Base-by-base conservation (phyloP, 2,329 filamentous ascomycete species). In the Leptographium flavum region DNA sequence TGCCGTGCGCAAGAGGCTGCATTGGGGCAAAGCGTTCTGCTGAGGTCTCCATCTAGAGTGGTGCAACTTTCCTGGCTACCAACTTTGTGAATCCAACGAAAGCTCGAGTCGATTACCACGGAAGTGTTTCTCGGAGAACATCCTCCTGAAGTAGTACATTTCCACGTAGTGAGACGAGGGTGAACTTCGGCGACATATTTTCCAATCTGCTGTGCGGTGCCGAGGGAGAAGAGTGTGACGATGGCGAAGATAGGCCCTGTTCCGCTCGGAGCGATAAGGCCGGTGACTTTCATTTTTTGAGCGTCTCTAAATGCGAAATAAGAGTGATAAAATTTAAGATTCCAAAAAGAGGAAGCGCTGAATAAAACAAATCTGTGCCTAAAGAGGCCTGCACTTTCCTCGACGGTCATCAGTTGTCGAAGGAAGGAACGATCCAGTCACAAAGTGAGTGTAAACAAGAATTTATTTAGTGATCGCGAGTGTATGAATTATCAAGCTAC, bases 91-190 rank as follows among this genome's bases (percentile, higher is more conserved):
- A 47, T 39, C 32, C 42, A 45, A 35, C 43, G 47, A 37, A 45
- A 46, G 30, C 35, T 36, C n/a, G 66, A 61, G 55, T 76, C 71
- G 7, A 73, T 57, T 13, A 75, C 71, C 33, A 76, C 51, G n/a
- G 65, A 69, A 37, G 66, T 72, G 47, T 63, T 61, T 47, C 66
- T 61, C 22, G 58, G 49, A 33, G 60, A 61, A 59, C 72, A 76
- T 22, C 72, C 72, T 37, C 57, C 60, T 5, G 54, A 56, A 23
- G 62, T 67, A 36, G 68, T 70, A 58, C 71, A 75, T 49, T 66
- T 64, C 56, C 62, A 70, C 9, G 71, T 74, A 9, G 62, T 64
- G 39, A 76, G 57, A 51, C 63, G 63, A 27, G 71, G 71, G 47
- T 73, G 69, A 22, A 61, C 59, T 51, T 72, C 68, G 17, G 44